A percentile compares a stretch with the other conserved stretches of the same genome.
Evolutionary conservation across 371 early-diverging fungal species (phyloP).

Genomic region (Syncephalastrum sp.): DNA sequence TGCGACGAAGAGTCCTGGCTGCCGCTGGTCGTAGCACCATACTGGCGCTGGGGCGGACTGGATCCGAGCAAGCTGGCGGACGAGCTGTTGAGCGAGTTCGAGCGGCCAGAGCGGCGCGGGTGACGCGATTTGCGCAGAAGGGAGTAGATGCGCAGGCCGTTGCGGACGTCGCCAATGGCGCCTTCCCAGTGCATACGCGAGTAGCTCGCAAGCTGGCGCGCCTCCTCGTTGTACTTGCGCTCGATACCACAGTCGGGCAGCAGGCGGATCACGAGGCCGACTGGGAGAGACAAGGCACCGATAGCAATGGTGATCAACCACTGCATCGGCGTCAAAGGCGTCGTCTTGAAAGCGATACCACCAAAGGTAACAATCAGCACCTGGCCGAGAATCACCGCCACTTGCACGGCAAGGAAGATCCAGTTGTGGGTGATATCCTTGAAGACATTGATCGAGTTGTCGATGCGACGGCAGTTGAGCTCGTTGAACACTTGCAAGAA

Average conservation of each 20-base stretch:
- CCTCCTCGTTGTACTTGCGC: constrained; percentile 53
- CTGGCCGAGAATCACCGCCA: constrained; percentile 74
- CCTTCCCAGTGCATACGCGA: constrained; percentile 64
- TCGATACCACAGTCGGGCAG: constrained; percentile 64
- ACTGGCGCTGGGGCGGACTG: constrained; percentile 12
- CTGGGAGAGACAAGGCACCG: constrained; percentile 83
- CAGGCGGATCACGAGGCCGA: constrained; percentile 75
- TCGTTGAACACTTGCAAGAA: constrained; percentile 95
- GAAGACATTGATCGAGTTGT: constrained; percentile 83
- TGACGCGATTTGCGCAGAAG: constrained; percentile 42
- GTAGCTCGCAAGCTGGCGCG: constrained; percentile 49
- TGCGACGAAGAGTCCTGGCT: constrained; percentile 6
- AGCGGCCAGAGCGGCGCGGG: constrained; percentile 13
- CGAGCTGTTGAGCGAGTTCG: constrained; percentile 11
- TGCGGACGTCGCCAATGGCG: constrained; percentile 48
- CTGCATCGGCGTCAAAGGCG: constrained; percentile 63
- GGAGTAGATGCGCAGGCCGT: constrained; percentile 51
- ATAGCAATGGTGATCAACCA: constrained; percentile 81
- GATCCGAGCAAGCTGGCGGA: constrained; percentile 15
- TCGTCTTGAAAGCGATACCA: constrained; percentile 86
- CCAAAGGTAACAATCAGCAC: constrained; percentile 87
- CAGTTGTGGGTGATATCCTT: constrained; percentile 72
- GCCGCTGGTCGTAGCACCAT: constrained; percentile 14
- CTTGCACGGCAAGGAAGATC: constrained; percentile 73
- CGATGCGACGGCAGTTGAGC: constrained; percentile 81